Evolutionary conservation across 2,329 filamentous ascomycete species (phyloP), one percentile per base, ranked within the genome.

Genomic region (Cladophialophora chaetospira): DNA sequence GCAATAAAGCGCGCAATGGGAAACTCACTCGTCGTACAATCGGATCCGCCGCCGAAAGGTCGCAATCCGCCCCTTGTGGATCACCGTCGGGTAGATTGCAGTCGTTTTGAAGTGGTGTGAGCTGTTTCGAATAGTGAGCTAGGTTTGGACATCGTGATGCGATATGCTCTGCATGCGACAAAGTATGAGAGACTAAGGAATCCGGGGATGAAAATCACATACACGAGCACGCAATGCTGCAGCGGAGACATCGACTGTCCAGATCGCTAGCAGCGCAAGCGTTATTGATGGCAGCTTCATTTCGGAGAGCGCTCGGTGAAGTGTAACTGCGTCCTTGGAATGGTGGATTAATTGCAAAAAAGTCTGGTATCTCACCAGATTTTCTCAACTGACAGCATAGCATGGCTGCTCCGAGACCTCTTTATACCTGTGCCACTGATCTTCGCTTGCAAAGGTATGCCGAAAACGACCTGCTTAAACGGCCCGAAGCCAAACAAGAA

Each of bases 41-140:
- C 23, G 15, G 5, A 6, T 35, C 23, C 19, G 9, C n/a, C 11
- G 44, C 4, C 9, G 19, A 4, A 3, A 15, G 4, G n/a, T 44
- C 13, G 42, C 48, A 51, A 5, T 15, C 25, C 10, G 25, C 48
- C 3, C 25, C 26, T 4, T 31, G 48, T n/a, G 48, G 36, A n/a
- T 51, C 48, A 5, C 36, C 48, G 17, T 31, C 48, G 2, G 48
- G 35, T 5, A 51, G 23, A 29, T 51, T 40, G 25, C 42, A 53
- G 50, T 26, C 50, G 2, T 28, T 35, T 28, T 28, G 42, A 15
- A 28, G 11, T 9, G 42, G 42, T 17, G 42, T 44, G 42, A 21
- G 23, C 36, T 40, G 36, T 36, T 6, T 5, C 10, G 10, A 19
- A 21, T 10, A 17, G 44, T 21, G 44, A 47, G 44, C 21, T 17